Base-by-base conservation (phyloP, 805 yeast species). In the Saturnispora mendoncae region DNA sequence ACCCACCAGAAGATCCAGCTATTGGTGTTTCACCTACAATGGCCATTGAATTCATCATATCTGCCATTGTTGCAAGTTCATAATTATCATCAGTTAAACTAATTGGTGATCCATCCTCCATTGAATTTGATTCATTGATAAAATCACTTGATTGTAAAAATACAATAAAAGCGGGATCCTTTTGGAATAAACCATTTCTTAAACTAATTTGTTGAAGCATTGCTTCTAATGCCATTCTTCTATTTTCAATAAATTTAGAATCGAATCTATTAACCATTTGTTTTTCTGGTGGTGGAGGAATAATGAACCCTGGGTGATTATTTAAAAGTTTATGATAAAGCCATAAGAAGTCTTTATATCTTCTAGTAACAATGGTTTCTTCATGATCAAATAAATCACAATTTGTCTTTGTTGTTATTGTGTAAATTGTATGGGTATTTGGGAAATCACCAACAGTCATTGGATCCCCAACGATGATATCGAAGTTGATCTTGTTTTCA, bases 201-300 rank as follows among this genome's bases (percentile, higher is more conserved):
- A 61, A 61, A 6, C 84, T 66, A n/a, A 85, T 80, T 54, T 82
- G 83, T 28, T 60, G 63, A 45, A 92, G 69, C 98, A 92, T 92
- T 51, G 71, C 77, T 56, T 90, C 96, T 55, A 92, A 68, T 4
- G 90, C 84, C 19, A 80, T 66, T 43, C 97, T 69, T 60, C 97
- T 74, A 48, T 77, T 77, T 59, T 92, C 97, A 39, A 92, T 78
- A 52, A 92, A 88, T 51, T 80, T 87, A 50, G 85, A 85, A 52
- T 86, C 86, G 61, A 92, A 87, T 47, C 96, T 72, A 4, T 97
- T 97, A 42, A 88, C 80, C 6, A 83, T 82, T 47, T 94, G 95
- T 59, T 92, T 94, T 45, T 84, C 94, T 0, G 97, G 88, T 4
- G 97, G 97, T 1, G 97, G 95, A 1, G 98, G 97, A 19, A 92